phyloP scores from a whole-genome alignment of 1,139 yeast genomes.

The Yueomyces sp. region DNA sequence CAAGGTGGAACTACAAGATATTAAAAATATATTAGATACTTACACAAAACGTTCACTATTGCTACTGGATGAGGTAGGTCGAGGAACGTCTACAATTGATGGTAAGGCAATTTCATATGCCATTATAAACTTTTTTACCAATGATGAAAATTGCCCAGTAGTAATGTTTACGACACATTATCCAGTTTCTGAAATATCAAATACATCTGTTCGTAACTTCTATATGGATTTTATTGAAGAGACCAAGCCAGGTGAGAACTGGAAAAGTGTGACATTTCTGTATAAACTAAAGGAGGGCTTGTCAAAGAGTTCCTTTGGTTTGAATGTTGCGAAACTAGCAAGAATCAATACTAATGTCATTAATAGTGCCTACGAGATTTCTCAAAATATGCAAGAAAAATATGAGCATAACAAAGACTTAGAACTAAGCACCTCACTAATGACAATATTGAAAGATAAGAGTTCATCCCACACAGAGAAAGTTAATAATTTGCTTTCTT shows the following conservation, averaged over 20 bases:
- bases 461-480: neutral
- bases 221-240: conserved; percentile 66
- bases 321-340: conserved; percentile 68
- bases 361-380: conserved; percentile 34
- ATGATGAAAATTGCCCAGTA: conserved; percentile 34
- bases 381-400: conserved; percentile 22
- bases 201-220: conserved; percentile 41
- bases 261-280: conserved; percentile 40
- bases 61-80: conserved; percentile 40
- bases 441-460: neutral
- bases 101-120: conserved; percentile 82
- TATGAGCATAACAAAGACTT: neutral
- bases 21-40: conserved; percentile 29
- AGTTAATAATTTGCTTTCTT: no score
- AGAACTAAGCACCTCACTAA: neutral
- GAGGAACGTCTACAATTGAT: conserved; percentile 75
- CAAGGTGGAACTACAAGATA: conserved; percentile 38
- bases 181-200: conserved; percentile 43
- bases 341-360: conserved; percentile 42
- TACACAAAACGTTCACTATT: conserved; percentile 28
- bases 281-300: conserved; percentile 50
- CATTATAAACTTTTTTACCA: conserved; percentile 51
- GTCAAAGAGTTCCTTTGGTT: conserved; percentile 58
- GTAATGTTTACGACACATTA: conserved; percentile 80
- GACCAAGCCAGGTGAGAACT: conserved; percentile 23